phyloP scores from a whole-genome alignment of 495 filamentous ascomycete genomes.

The Aspergillus avenaceus region DNA sequence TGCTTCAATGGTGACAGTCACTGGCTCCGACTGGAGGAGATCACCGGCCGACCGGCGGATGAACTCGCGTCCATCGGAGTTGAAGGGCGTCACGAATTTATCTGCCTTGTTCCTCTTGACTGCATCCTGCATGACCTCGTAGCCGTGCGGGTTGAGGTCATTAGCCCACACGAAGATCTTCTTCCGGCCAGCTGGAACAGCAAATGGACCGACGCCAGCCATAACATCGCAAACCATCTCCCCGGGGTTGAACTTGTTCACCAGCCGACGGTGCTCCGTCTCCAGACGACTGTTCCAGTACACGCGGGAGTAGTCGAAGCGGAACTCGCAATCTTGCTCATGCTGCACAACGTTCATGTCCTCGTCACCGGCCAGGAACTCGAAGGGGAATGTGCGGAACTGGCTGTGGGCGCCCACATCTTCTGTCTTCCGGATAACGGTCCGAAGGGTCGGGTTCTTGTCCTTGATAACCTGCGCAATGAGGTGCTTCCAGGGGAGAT shows the following conservation, averaged over 20 bases:
- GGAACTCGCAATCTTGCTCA: conserved; percentile 47
- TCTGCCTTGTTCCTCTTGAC: conserved; percentile 75
- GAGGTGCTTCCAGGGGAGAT: conserved; percentile 74
- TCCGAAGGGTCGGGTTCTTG: conserved; percentile 75
- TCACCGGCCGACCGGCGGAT: conserved; percentile 62
- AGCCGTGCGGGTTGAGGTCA: conserved; percentile 91
- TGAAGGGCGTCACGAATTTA: conserved; percentile 71
- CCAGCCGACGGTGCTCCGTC: conserved; percentile 79
- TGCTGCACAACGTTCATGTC: conserved; percentile 75
- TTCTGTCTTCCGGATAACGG: conserved; percentile 95
- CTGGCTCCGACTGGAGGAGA: conserved; percentile 50
- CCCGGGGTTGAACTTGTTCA: conserved; percentile 71
- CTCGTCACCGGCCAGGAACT: conserved; percentile 76
- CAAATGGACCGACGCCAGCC: conserved; percentile 96
- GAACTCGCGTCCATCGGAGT: conserved; percentile 75
- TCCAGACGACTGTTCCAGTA: conserved; percentile 96
- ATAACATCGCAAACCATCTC: conserved; percentile 96
- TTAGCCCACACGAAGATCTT: conserved; percentile 95
- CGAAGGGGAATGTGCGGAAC: conserved; percentile 91
- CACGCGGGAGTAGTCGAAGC: conserved; percentile 65
- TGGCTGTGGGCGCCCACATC: conserved; percentile 78
- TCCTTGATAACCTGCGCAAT: conserved; percentile 81
- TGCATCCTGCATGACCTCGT: conserved; percentile 62
- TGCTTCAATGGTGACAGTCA: conserved; percentile 41
- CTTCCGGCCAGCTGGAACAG: conserved; percentile 84